Conservation (phyloP, 2,329 filamentous ascomycete species). For the Aspergillus pseudoglaucus region DNA sequence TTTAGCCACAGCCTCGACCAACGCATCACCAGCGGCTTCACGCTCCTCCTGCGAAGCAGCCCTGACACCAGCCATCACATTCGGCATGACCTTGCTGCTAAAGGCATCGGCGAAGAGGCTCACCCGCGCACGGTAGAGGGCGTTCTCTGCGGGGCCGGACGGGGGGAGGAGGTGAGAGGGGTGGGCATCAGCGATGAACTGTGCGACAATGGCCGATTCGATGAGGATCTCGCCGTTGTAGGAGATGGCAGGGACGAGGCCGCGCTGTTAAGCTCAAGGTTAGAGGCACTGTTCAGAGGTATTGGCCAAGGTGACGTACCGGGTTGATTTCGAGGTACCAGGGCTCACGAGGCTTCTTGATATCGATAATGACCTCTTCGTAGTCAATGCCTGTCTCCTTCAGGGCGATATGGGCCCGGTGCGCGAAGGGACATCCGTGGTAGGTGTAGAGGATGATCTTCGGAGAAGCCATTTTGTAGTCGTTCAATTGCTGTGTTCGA, state of each 20-base stretch:
- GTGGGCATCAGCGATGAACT: constrained; percentile 64
- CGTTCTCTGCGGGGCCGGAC: constrained; percentile 45
- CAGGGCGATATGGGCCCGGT: constrained; percentile 67
- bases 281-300: not conserved
- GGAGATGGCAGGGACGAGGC: constrained; percentile 65
- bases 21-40: constrained; percentile 42
- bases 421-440: constrained; percentile 64
- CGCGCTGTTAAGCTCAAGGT: constrained; percentile 42
- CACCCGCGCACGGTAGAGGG: constrained; percentile 60
- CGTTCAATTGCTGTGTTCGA: not conserved
- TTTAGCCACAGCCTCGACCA: constrained; percentile 55
- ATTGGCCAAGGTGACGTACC: constrained; percentile 24
- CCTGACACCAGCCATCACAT: constrained; percentile 43
- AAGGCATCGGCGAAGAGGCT: constrained; percentile 68
- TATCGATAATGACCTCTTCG: constrained; percentile 67
- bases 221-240: constrained; percentile 65
- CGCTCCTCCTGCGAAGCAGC: constrained; percentile 46
- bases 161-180: constrained; percentile 60
- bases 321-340: constrained; percentile 76
- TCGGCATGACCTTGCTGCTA: constrained; percentile 52
- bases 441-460: constrained; percentile 66
- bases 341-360: constrained; percentile 59
- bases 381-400: constrained; percentile 60
- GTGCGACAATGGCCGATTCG: constrained; percentile 66
- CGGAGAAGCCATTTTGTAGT: constrained; percentile 22